Base-by-base conservation (phyloP, 1,139 yeast genomes). In the Casaregolazyma lundiana region DNA sequence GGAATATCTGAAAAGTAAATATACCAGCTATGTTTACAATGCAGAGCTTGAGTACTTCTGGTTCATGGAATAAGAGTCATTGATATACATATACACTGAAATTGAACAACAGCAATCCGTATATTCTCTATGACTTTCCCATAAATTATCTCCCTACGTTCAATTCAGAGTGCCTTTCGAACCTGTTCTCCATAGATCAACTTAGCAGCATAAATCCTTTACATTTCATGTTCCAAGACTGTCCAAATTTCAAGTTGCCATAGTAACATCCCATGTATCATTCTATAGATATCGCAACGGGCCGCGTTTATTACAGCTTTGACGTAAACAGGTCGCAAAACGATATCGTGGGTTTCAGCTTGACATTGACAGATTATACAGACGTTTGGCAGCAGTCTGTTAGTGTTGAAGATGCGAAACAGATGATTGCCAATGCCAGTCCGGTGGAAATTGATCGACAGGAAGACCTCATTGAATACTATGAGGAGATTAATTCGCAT, bases 361-460 rank as follows among this genome's bases (percentile, higher is more conserved):
- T 26, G 6, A 26, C 13, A 26, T 26, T 26, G 6, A 26, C 13
- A 15, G 32, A 26, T 26, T 26, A 13, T 26, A 26, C 6, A n/a
- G 15, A 26, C 2, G 32, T n/a, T 2, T 26, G 32, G 32, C 32
- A 26, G 11, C 7, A 26, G 13, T 26, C 32, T 15, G 13, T 26
- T 11, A 11, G 32, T n/a, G 32, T 11, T 26, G 32, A 26, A n/a
- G 32, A 26, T 26, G 32, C 32, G 4, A 26, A 26, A 11, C 32
- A 26, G 13, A 26, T 26, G 18, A 21, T 30, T 17, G 21, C 37
- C n/a, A 7, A 18, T 18, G 26, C 30, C 26, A 40, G 43, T 32
- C 43, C 43, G 19, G 34, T 40, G 2, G 43, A 40, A n/a, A 26
- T 40, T n/a, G 15, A 20, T 9, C 30, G n/a, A 11, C 13, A 18